Evolutionary conservation across 192 early-diverging fungal genomes (phyloP).

Genomic region (Backusella sp.): DNA sequence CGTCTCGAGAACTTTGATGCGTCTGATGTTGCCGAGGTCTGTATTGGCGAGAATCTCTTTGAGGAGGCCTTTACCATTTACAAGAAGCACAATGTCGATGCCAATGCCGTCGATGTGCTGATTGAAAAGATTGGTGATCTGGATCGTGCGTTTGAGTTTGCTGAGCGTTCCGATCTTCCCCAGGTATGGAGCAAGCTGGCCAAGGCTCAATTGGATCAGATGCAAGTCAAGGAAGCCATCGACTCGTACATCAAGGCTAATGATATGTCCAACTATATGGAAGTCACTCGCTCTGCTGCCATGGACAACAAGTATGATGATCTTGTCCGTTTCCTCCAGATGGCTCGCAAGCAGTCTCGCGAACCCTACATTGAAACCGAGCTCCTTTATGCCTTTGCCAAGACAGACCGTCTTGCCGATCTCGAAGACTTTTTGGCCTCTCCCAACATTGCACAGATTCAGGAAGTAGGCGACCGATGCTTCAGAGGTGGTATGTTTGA

Average conservation of each 20-base stretch:
- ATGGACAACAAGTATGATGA: conserved; percentile 92
- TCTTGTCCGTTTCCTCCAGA: conserved; percentile 87
- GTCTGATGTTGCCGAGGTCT: conserved; percentile 96
- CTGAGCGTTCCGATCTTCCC: conserved; percentile 85
- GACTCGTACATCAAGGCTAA: conserved; percentile 96
- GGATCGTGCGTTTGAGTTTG: conserved; percentile 95
- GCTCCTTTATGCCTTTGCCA: conserved; percentile 93
- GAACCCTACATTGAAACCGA: conserved; percentile 97
- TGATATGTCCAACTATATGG: conserved; percentile 84
- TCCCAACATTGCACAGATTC: conserved; percentile 95
- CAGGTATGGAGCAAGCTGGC: conserved; percentile 96
- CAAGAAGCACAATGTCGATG: conserved; percentile 91
- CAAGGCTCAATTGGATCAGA: conserved; percentile 89
- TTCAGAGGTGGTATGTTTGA: conserved; percentile 90
- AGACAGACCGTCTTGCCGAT: conserved; percentile 88
- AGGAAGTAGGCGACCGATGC: conserved; percentile 94
- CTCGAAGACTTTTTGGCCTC: conserved; percentile 91
- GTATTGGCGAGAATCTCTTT: conserved; percentile 81
- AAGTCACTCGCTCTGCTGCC: conserved; percentile 82
- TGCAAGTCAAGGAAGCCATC: conserved; percentile 94
- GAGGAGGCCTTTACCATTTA: conserved; percentile 98
- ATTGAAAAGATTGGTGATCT: conserved; percentile 91
- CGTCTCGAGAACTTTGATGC: conserved; percentile 96
- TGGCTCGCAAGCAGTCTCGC: conserved; percentile 92
- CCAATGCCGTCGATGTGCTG: conserved; percentile 86